Conservation (phyloP, 495 filamentous ascomycete species). For the Talaromyces ruber region DNA sequence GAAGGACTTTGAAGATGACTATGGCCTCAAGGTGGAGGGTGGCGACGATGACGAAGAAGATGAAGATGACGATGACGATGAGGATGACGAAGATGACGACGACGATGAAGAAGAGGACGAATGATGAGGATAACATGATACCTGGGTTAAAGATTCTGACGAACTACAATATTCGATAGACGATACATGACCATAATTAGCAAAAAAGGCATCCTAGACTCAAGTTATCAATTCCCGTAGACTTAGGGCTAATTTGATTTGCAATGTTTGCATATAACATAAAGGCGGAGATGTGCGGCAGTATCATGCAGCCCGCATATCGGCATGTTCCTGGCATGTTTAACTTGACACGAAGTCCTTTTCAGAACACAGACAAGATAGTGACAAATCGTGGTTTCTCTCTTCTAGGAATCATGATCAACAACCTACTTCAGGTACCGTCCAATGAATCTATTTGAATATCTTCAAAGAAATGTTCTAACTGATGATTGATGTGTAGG, state of each 20-base stretch:
- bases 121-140: background rate
- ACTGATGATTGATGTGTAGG: conserved; percentile 35
- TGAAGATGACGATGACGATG: conserved; percentile 50
- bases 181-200: background rate
- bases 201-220: background rate
- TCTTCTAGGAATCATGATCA: conserved; percentile 1
- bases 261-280: background rate
- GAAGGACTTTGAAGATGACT: conserved; percentile 81
- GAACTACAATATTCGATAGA: background rate
- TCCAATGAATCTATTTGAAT: background rate
- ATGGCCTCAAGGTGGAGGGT: conserved; percentile 68
- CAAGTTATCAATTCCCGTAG: background rate
- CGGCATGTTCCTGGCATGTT: background rate
- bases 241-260: background rate
- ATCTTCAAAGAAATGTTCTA: background rate
- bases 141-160: background rate
- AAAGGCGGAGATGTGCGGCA: background rate
- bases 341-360: conserved; percentile 4
- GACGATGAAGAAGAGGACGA: conserved; percentile 17
- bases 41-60: conserved; percentile 59
- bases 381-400: background rate
- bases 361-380: background rate
- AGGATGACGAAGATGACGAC: conserved; percentile 20
- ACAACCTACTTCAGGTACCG: conserved; percentile 1
- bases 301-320: background rate